Base-by-base conservation (phyloP, 176 grass and related monocot species). In the Oryza glaberrima region DNA sequence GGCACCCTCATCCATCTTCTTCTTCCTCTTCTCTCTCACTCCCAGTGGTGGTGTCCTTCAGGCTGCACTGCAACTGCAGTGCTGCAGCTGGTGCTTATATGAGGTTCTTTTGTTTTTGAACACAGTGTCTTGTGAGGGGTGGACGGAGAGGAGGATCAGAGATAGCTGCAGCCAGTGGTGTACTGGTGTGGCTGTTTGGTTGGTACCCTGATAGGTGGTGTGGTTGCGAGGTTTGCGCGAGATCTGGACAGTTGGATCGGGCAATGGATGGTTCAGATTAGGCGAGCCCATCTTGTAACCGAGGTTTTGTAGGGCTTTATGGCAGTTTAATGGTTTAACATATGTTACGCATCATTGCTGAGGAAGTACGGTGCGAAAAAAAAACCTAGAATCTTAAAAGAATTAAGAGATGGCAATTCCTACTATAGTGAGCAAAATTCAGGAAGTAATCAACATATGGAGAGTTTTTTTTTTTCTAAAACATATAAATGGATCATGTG, bases 1-100 rank as follows among this genome's bases (percentile, higher is more conserved):
- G 75, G 84, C 82, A 61, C 78, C 86, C 83, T 70, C 78, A 56
- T 46, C 73, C 38, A 52, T 80, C 60, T 72, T 14, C 60, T 72
- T 14, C 38, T 13, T 80, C 48, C 58, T 14, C 23, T 5, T 12
- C 41, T 66, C 41, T 47, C 9, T 10, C 66, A 69, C 65, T 58
- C 49, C 44, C 36, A 44, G 65, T 67, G 48, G 11, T 14, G 12
- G 12, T 72, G 81, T 56, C 67, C 67, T 78, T 46, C 65, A 12
- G 25, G 61, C 32, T 11, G 16, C 72, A 26, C 20, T 11, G 16
- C 40, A 41, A 41, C 46, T 9, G 26, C 19, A 16, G 23, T 7
- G 49, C 3, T 17, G 49, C 40, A 44, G 51, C 36, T 73, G 16
- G 26, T 47, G 80, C 86, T 36, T 68, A 23, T 46, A 46, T 79